Conservation (phyloP, 225 moss, liverwort and hornwort species). For the Ulota crispa region DNA sequence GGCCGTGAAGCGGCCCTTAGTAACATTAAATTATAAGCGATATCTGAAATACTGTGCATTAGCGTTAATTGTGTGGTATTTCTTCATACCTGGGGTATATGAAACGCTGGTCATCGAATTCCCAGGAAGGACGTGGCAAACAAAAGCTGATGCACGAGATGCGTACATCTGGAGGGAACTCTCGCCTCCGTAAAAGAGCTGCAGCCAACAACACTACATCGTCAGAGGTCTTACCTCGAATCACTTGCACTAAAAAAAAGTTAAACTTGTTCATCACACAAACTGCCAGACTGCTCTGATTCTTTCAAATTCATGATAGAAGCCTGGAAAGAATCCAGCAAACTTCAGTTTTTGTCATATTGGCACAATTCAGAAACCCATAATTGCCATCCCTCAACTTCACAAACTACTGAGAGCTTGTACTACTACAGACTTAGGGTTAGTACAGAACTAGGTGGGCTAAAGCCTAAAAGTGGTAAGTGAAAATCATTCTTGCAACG, state of each 20-base stretch:
- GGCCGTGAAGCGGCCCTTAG: background rate
- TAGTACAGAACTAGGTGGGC: no score
- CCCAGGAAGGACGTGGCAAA: slow-evolving; percentile 61
- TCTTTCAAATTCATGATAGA: background rate
- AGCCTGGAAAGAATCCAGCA: background rate
- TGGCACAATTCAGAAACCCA: no score
- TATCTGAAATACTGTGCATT: no score
- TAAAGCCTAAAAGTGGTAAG: no score
- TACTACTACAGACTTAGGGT: no score
- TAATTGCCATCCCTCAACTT: no score
- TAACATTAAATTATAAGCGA: background rate
- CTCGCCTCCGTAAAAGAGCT: slow-evolving; percentile 62
- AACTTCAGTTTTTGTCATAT: no score
- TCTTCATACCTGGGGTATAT: slow-evolving; percentile 68
- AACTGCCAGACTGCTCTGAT: background rate
- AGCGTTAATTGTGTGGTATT: background rate
- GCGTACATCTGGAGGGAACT: slow-evolving; percentile 38
- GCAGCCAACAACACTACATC: background rate
- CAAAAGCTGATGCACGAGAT: slow-evolving; percentile 50
- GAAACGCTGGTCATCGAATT: slow-evolving; percentile 44
- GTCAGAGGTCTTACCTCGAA: background rate
- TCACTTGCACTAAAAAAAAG: background rate
- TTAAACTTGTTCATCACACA: background rate
- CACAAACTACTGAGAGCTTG: no score
- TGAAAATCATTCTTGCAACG: no score